Evolutionary conservation across 2,329 filamentous ascomycete species (phyloP), one percentile per base, ranked within the genome.

Genomic region (Ophiocordyceps camponoti-rufipedis): DNA sequence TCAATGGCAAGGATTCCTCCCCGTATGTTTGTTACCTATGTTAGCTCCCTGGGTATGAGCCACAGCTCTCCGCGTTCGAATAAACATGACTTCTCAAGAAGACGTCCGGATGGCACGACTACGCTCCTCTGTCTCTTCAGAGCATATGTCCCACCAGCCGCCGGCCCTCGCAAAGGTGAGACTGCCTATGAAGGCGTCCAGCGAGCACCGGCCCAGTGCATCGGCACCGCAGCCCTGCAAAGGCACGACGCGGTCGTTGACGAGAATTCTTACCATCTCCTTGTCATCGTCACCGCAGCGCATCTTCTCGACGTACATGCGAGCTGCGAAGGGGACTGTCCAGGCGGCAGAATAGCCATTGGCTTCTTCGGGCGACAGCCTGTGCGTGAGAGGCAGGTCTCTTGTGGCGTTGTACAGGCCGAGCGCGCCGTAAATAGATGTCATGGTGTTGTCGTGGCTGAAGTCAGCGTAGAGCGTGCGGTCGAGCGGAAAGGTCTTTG

Each of bases 271-370:
- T 11, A 95, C 84, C 45, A 82, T 67, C 59, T 91, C 82, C 55
- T 85, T 75, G 2, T 62, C 56, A 12, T 40, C 50, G 10, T 49
- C 65, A 2, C 58, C 58, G 59, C 88, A 95, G 39, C 62, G 62
- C 74, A 94, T 79, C 70, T 89, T 91, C 70, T 95, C 88, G 33
- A 95, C 75, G 59, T 93, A 94, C 61, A 86, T 74, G 45, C 87
- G 70, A 16, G 76, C 80, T 0, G 73, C 84, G 62, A 95, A 94
- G 0, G 88, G 84, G 16, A 94, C 85, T 0, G 77, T 75, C 80
- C 83, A 89, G 13, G 80, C 72, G 1, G 85, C 76, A 11, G 82
- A 80, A 58, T 78, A 94, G 3, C 85, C 85, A 33, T 74, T 68
- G 1, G 73, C 72, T 47, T 77, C 59, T 6, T 62, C 52, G 0